Evolutionary conservation across 495 filamentous ascomycete species (phyloP).

Genomic region (Talaromyces proteolyticus): DNA sequence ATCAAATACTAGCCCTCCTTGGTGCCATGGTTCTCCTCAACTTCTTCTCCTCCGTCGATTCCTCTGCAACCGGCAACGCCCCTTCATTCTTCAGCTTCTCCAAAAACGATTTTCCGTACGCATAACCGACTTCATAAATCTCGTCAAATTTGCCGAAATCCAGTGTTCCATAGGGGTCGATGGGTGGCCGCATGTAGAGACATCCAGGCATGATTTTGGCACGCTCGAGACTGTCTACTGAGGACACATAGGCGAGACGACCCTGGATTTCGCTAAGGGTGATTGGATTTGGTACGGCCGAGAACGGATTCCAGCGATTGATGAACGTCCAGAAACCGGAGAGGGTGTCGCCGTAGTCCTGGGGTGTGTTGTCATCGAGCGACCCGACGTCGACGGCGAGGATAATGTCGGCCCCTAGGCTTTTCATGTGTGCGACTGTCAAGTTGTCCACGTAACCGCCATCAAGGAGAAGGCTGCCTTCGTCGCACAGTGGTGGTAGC

Average conservation of each 20-base stretch:
- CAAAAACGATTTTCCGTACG: constrained; percentile 75
- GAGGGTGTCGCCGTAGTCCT: constrained; percentile 84
- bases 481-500: constrained; percentile 89
- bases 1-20: constrained; percentile 78
- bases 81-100: constrained; percentile 69
- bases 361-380: constrained; percentile 84
- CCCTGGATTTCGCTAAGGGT: constrained; percentile 95
- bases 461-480: constrained; percentile 92
- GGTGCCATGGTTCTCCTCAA: constrained; percentile 91
- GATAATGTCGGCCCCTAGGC: constrained; percentile 84
- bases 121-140: constrained; percentile 85
- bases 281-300: constrained; percentile 77
- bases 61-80: constrained; percentile 54
- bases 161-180: constrained; percentile 88
- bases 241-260: constrained; percentile 87
- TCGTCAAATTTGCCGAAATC: constrained; percentile 98
- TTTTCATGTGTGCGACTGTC: constrained; percentile 95
- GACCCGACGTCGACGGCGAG: constrained; percentile 94
- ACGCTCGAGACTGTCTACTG: constrained; percentile 86
- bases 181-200: constrained; percentile 90
- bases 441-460: constrained; percentile 97
- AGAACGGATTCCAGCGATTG: constrained; percentile 97
- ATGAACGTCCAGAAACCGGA: constrained; percentile 92
- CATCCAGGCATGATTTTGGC: constrained; percentile 86
- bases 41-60: constrained; percentile 83